Base-by-base conservation (phyloP, 129 eudicot genomes). In the Tagetes erecta region DNA sequence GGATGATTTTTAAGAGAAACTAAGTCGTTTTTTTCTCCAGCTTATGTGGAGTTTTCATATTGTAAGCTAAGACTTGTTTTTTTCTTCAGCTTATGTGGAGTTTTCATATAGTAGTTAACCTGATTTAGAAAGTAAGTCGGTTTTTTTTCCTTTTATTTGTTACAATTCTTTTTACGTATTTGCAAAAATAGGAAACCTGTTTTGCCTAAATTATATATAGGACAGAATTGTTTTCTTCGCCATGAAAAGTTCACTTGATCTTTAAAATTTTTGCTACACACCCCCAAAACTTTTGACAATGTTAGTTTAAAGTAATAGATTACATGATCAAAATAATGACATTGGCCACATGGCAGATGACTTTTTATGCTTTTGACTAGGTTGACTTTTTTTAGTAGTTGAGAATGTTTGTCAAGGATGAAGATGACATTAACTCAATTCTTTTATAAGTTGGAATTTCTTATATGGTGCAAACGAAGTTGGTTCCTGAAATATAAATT, bases 401-500 rank as follows among this genome's bases (percentile, higher is more conserved):
- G 60, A 20, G 60, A 5, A 14, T n/a, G 30, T 53, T n/a, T 5
- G 60, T 53, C 60, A 53, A 53, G 60, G 35, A 13, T 53, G 30
- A 53, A 53, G 60, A 6, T 53, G 2, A 53, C 37, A 4, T 56
- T 6, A 27, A 30, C 27, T 53, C 33, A 2, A 5, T 20, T 53
- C 4, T 53, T 53, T 20, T 3, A 9, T 5, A 14, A 20, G 8
- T 4, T 14, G n/a, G 33, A 53, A 6, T 33, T 1, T 14, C 10
- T 30, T 55, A 27, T 56, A 56, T 56, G 63, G 63, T 56, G 10
- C 63, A 56, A 35, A 60, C 20, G 30, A 60, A 60, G 44, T 35
- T 60, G 42, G 44, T 60, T 60, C 44, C 67, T 35, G 67, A 60
- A 34, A 11, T 12, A 36, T 6, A 60, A 60, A 59, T 11, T 59